These are phyloP conservation scores for Dysphania ambrosioides DNA, from an alignment of 148 eudicot species.

Conservation along the genomic window DNA sequence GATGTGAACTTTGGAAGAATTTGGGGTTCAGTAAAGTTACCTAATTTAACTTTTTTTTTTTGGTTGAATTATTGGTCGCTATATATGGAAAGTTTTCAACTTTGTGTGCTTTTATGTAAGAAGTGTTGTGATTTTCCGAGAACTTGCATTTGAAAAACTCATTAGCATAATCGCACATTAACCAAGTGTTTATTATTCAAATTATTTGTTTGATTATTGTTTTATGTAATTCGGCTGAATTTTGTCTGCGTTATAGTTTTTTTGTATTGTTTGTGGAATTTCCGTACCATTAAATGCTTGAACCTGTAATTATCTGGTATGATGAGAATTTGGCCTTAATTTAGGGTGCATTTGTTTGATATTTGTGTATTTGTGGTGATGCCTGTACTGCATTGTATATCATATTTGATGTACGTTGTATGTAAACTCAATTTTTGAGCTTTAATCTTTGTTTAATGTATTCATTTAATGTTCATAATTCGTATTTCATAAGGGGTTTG, in stretches of 20 bases:
- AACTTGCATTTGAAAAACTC: conserved; percentile 11
- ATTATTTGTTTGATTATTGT: neutral
- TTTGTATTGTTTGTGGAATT: conserved; percentile 2
- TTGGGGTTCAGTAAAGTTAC: conserved; percentile 2
- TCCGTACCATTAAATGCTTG: neutral
- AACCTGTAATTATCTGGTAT: neutral
- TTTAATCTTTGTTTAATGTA: neutral
- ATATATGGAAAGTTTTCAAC: conserved; percentile 23
- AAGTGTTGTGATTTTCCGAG: neutral
- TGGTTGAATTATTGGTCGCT: conserved; percentile 24
- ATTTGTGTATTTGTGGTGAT: neutral
- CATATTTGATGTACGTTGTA: too few relatives aligned
- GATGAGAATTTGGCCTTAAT: neutral
- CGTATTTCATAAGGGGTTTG: neutral
- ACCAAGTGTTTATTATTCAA: neutral
- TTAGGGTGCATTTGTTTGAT: neutral
- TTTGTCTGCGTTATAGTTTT: neutral
- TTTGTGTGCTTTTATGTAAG: conserved; percentile 3
- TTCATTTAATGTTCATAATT: neutral
- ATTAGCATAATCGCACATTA: neutral
- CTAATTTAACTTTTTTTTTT: conserved; percentile 2
- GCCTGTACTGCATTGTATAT: neutral
- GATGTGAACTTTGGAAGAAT: conserved; percentile 1
- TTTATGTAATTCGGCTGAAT: neutral
- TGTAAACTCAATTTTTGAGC: neutral